These are phyloP conservation scores for Umbellularia californica DNA, from an alignment of 164 flowering plant genomes.

Conservation along the genomic window DNA sequence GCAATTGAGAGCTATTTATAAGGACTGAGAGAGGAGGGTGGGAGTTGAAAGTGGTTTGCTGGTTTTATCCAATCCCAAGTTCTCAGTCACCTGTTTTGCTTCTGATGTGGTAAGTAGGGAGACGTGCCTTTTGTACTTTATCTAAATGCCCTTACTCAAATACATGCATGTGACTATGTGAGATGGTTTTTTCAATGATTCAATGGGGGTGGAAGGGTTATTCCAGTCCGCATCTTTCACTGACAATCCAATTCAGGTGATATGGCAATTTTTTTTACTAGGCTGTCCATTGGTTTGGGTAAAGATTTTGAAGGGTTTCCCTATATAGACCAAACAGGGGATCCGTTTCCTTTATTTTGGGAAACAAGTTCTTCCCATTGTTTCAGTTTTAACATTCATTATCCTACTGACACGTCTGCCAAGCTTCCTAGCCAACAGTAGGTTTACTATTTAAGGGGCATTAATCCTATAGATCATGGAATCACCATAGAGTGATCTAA, in stretches of 20 bases:
- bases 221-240: neutral
- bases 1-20: neutral
- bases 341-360: too few relatives aligned
- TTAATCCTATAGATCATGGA: too few relatives aligned
- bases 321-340: too few relatives aligned
- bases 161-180: neutral
- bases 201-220: neutral
- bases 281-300: neutral
- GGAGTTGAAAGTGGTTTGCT: neutral
- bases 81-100: constrained; percentile 3
- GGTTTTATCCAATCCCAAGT: neutral
- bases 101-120: neutral
- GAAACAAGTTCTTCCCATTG: too few relatives aligned
- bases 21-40: neutral
- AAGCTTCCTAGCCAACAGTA: too few relatives aligned
- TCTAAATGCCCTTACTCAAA: neutral
- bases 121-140: neutral
- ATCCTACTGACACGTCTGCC: too few relatives aligned
- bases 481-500: too few relatives aligned
- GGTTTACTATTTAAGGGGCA: too few relatives aligned
- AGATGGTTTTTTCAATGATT: neutral
- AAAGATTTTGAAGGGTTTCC: too few relatives aligned
- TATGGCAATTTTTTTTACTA: too few relatives aligned
- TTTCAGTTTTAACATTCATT: too few relatives aligned
- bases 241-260: neutral